phyloP scores from a whole-genome alignment of 2,329 filamentous ascomycete species.

The Monosporascus sp. region DNA sequence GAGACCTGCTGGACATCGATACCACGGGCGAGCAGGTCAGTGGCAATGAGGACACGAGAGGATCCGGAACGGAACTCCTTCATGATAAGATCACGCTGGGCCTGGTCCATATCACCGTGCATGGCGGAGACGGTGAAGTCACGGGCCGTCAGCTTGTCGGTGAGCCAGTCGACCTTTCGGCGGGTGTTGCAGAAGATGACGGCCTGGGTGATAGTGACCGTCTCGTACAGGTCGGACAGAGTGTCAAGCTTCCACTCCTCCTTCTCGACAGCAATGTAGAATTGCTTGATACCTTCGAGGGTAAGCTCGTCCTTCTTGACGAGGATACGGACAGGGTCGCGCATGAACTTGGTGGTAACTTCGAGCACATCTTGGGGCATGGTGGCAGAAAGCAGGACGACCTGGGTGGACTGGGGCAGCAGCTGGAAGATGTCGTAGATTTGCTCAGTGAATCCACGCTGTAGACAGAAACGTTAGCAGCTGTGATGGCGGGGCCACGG shows the following conservation, averaged over 20 bases:
- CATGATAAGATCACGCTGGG: constrained; percentile 98
- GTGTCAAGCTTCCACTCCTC: constrained; percentile 99
- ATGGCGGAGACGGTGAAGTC: constrained; percentile 99
- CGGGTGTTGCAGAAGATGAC: constrained; percentile 99
- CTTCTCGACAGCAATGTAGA: constrained; percentile 99
- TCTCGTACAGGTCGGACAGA: constrained; percentile 97
- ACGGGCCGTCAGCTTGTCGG: constrained; percentile 95
- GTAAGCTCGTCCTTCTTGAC: constrained; percentile 99
- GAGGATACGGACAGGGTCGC: constrained; percentile 95
- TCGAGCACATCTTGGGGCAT: constrained; percentile 99
- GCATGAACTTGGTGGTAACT: constrained; percentile 99
- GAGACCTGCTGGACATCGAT: constrained; percentile 99
- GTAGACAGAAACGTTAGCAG: constrained; percentile 30
- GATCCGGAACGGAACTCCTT: constrained; percentile 99
- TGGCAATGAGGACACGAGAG: constrained; percentile 97
- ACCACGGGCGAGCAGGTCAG: constrained; percentile 95
- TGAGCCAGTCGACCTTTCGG: constrained; percentile 99
- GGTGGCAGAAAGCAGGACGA: constrained; percentile 95
- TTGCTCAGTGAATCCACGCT: constrained; percentile 99
- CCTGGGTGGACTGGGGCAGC: constrained; percentile 95
- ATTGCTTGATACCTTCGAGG: constrained; percentile 99
- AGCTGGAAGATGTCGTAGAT: constrained; percentile 99
- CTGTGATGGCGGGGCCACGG: not conserved
- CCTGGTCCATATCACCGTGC: constrained; percentile 99
- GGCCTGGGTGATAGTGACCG: constrained; percentile 97